These are phyloP conservation scores for Blastobotrys muscicola DNA, from an alignment of 805 yeast species.

Conservation along the genomic window DNA sequence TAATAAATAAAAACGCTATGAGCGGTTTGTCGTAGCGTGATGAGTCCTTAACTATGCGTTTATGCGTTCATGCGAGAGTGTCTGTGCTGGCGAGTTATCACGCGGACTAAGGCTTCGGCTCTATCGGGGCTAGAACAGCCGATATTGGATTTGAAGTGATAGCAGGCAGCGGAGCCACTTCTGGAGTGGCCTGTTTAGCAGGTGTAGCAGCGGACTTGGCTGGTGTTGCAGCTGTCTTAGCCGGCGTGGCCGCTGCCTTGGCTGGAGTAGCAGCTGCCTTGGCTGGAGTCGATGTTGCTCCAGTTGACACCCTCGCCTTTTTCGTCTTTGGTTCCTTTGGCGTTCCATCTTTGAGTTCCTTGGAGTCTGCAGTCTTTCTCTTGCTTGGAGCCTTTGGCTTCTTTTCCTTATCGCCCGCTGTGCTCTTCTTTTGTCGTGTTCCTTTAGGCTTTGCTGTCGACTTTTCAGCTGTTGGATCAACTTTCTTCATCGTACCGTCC, in stretches of 20 bases:
- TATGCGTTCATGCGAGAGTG: too few relatives aligned
- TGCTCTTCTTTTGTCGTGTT: conserved; percentile 2
- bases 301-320: not conserved
- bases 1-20: not conserved
- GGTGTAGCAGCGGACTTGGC: not conserved
- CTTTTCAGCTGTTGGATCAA: conserved; percentile 5
- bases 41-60: too few relatives aligned
- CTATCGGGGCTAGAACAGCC: too few relatives aligned
- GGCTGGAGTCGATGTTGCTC: not conserved
- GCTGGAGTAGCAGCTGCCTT: not conserved
- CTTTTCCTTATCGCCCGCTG: conserved; percentile 1
- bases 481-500: conserved; percentile 33
- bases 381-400: conserved; percentile 1
- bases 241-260: not conserved
- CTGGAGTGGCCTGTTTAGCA: not conserved
- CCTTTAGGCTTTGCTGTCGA: conserved; percentile 1
- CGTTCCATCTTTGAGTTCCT: not conserved
- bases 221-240: not conserved
- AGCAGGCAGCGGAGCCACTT: too few relatives aligned
- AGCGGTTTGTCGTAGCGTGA: not conserved
- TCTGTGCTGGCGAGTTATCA: too few relatives aligned
- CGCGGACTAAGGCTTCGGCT: too few relatives aligned
- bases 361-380: conserved; percentile 4
- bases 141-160: too few relatives aligned
- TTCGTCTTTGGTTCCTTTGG: conserved; percentile 1